These are phyloP conservation scores for Elsinoe fawcettii DNA, from an alignment of 2,329 filamentous ascomycete genomes.

Conservation along the genomic window DNA sequence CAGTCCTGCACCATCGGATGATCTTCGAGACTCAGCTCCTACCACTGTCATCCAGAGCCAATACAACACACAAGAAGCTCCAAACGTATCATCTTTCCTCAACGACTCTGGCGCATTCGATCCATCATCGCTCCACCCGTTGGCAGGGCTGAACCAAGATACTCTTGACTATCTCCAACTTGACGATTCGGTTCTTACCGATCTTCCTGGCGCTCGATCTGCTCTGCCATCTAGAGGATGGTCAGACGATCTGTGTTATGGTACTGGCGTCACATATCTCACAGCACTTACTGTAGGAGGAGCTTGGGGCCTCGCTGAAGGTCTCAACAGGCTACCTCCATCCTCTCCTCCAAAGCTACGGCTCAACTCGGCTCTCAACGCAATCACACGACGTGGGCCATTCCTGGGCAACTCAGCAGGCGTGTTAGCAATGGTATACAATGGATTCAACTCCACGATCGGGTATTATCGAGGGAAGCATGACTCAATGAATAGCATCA, in stretches of 20 bases:
- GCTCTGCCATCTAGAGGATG: slow-evolving; percentile 91
- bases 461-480: slow-evolving; percentile 76
- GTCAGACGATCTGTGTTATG: slow-evolving; percentile 97
- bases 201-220: slow-evolving; percentile 77
- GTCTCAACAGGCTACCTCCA: slow-evolving; percentile 60
- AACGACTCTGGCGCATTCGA: slow-evolving; percentile 70
- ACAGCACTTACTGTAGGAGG: slow-evolving; percentile 79
- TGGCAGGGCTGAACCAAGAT: slow-evolving; percentile 87
- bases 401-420: slow-evolving; percentile 95
- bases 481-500: slow-evolving; percentile 80
- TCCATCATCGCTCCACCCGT: slow-evolving; percentile 80
- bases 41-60: slow-evolving; percentile 30
- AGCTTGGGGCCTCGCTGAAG: slow-evolving; percentile 86
- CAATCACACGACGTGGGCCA: slow-evolving; percentile 82
- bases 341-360: slow-evolving; percentile 83
- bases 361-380: slow-evolving; percentile 90
- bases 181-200: slow-evolving; percentile 81
- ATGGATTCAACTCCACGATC: slow-evolving; percentile 79
- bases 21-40: slow-evolving; percentile 41
- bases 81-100: slow-evolving; percentile 83
- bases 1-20: slow-evolving; percentile 35
- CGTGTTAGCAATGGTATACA: slow-evolving; percentile 93
- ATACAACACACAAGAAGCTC: slow-evolving; percentile 52
- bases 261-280: slow-evolving; percentile 89
- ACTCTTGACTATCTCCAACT: slow-evolving; percentile 90